Percentiles rank a stretch among this genome's conserved stretches.
phyloP scores from a whole-genome alignment of 805 yeast species.

The Brettanomyces bruxellensis region DNA sequence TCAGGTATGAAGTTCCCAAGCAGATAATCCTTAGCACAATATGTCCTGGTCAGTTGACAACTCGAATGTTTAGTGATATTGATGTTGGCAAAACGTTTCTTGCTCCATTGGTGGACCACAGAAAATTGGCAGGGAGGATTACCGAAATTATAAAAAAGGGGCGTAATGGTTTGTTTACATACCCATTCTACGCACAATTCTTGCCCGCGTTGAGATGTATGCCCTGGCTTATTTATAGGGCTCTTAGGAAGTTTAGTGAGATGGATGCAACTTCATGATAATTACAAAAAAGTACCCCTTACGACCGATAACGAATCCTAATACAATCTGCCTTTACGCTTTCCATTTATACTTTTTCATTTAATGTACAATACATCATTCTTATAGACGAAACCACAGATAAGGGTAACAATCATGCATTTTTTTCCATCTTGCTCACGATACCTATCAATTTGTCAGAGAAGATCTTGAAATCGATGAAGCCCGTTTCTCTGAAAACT shows the following conservation, averaged over 20 bases:
- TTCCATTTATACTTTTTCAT: background rate
- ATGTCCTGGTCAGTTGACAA: conserved; percentile 42
- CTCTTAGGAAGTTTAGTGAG: conserved; percentile 18
- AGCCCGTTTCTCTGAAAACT: conserved; percentile 40
- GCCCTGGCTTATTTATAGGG: conserved; percentile 31
- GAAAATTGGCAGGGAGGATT: conserved; percentile 28
- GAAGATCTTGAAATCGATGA: conserved; percentile 28
- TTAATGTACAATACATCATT: too few relatives aligned
- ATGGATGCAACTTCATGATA: conserved; percentile 21
- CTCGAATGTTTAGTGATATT: conserved; percentile 41
- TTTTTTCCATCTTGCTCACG: conserved; percentile 14
- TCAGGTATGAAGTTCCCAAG: conserved; percentile 30
- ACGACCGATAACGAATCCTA: background rate
- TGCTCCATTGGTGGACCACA: conserved; percentile 38
- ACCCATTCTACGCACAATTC: conserved; percentile 39
- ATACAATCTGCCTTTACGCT: background rate
- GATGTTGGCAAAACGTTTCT: conserved; percentile 31
- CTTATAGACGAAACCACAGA: background rate
- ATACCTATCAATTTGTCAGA: conserved; percentile 17
- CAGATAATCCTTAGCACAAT: conserved; percentile 29
- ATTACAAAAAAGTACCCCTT: background rate
- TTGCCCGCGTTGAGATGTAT: conserved; percentile 33
- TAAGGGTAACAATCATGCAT: conserved; percentile 5
- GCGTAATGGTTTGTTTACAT: conserved; percentile 31
- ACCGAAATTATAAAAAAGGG: conserved; percentile 28